Evolutionary conservation across 768 basidiomycete genomes (phyloP).

Genomic region (Clitopilus hobsonii): DNA sequence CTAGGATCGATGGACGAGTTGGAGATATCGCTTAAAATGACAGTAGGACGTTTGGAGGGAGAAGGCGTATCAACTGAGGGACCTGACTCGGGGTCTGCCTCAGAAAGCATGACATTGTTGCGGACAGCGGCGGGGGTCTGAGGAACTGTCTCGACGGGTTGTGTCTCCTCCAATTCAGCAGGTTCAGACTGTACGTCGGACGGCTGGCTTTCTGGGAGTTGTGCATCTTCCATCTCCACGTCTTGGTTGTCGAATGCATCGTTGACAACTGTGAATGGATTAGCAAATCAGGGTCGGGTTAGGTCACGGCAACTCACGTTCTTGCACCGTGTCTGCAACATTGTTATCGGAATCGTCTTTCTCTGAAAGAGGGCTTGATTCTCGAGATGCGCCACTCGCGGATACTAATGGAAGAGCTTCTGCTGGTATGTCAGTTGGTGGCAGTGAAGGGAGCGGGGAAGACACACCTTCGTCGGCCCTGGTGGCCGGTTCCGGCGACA

Average conservation of each 20-base stretch:
- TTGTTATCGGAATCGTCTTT: neutral
- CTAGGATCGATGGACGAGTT: constrained; percentile 3
- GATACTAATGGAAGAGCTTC: neutral
- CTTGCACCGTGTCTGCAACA: neutral
- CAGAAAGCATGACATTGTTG: neutral
- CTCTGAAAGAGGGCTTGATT: neutral
- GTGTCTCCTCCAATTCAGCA: neutral
- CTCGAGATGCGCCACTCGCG: neutral
- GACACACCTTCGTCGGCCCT: neutral
- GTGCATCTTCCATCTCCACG: neutral
- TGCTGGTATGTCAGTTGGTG: neutral
- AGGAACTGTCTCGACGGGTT: neutral
- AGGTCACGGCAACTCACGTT: neutral
- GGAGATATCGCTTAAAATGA: neutral
- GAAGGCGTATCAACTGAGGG: neutral
- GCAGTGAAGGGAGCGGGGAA: neutral
- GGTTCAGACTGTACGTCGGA: neutral
- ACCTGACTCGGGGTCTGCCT: constrained; percentile 1
- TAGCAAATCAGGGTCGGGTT: neutral
- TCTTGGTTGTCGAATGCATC: neutral
- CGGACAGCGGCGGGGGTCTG: neutral
- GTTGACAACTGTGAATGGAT: neutral
- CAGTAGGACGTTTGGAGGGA: neutral
- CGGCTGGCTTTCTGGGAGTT: neutral
- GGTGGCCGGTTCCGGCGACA: neutral